Conservation (phyloP, 345 rosid genomes). For the Dimocarpus longan region DNA sequence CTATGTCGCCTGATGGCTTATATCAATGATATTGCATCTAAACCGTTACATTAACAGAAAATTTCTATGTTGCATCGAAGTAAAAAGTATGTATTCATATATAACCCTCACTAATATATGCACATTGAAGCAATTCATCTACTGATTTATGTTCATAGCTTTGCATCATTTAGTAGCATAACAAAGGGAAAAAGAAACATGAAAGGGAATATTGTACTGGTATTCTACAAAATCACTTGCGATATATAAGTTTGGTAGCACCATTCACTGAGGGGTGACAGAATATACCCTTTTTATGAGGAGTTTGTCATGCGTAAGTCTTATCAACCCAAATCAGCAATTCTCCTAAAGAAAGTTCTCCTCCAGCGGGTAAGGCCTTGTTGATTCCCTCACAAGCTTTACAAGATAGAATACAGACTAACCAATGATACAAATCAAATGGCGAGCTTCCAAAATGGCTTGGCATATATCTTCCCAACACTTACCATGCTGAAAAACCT, state of each 20-base stretch:
- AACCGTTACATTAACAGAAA: too few relatives aligned
- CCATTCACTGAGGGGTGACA: too few relatives aligned
- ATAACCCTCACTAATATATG: not conserved
- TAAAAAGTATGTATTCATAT: too few relatives aligned
- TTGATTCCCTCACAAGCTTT: constrained; percentile 67
- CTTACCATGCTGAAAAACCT: constrained; percentile 46
- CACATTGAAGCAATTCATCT: not conserved
- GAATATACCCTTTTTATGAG: constrained; percentile 55
- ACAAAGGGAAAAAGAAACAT: too few relatives aligned
- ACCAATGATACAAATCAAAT: constrained; percentile 60
- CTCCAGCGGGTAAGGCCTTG: constrained; percentile 54
- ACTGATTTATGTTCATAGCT: too few relatives aligned
- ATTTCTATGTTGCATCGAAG: too few relatives aligned
- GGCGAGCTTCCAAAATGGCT: constrained; percentile 64
- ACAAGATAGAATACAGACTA: constrained; percentile 66
- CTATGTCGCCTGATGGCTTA: too few relatives aligned
- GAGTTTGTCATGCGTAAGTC: constrained; percentile 67
- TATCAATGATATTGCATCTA: too few relatives aligned
- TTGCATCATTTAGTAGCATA: too few relatives aligned
- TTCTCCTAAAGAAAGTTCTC: constrained; percentile 65
- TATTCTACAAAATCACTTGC: not conserved
- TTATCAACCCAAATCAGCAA: constrained; percentile 73
- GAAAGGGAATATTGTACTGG: too few relatives aligned
- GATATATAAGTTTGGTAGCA: not conserved
- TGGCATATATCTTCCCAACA: constrained; percentile 85